Evolutionary conservation across 2,329 filamentous ascomycete species (phyloP).

Genomic region (Chalara sp.): DNA sequence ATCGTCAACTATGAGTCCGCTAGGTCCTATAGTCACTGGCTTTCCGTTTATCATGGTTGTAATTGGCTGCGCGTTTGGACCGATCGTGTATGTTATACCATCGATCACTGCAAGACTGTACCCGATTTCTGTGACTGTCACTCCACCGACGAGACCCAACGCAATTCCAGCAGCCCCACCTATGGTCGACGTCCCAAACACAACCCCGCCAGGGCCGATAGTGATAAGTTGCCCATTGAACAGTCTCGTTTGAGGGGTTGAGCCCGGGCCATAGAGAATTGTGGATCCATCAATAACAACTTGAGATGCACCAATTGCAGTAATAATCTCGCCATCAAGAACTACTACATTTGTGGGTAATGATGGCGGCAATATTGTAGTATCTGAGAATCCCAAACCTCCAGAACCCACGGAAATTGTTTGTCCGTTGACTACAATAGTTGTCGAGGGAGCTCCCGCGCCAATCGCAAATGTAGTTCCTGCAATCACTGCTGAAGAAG

Average conservation of each 20-base stretch:
- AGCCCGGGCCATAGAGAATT: conserved; percentile 13
- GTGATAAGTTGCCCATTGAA: conserved; percentile 20
- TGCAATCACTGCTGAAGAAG: conserved; percentile 12
- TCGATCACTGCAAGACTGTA: conserved; percentile 37
- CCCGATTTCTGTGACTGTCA: conserved; percentile 22
- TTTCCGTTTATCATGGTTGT: conserved; percentile 43
- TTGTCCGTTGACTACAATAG: conserved; percentile 13
- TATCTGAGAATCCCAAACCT: conserved; percentile 18
- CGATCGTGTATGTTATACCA: conserved; percentile 44
- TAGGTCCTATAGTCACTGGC: conserved; percentile 43
- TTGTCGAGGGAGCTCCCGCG: conserved; percentile 15
- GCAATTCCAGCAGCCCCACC: conserved; percentile 16
- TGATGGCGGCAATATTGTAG: conserved; percentile 12
- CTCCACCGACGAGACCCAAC: conserved; percentile 20
- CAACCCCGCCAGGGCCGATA: conserved; percentile 16
- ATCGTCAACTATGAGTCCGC: conserved; percentile 33
- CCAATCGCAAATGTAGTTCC: conserved; percentile 17
- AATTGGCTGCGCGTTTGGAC: conserved; percentile 33
- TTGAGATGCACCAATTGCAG: conserved; percentile 14
- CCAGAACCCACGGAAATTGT: conserved; percentile 18
- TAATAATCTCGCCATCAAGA: conserved; percentile 15
- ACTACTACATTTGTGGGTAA: conserved; percentile 18
- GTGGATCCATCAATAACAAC: conserved; percentile 13
- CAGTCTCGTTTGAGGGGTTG: conserved; percentile 12
- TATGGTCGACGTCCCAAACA: conserved; percentile 14